A percentile compares a stretch with the other conserved stretches of the same genome.
Evolutionary conservation across 2,329 filamentous ascomycete genomes (phyloP).

Genomic region (Fusarium liriodendri): DNA sequence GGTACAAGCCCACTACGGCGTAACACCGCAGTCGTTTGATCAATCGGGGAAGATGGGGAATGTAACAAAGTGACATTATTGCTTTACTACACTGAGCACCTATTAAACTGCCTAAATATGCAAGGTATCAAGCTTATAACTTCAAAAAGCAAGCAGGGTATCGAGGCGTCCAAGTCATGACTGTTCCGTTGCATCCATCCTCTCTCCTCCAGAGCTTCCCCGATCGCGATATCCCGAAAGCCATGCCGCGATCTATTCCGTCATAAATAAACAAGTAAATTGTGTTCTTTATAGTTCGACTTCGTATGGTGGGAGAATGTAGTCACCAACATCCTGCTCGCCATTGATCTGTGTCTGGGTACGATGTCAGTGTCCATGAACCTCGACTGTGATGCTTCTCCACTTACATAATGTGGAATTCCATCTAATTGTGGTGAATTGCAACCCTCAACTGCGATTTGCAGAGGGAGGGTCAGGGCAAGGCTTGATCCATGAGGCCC

Average conservation of each 20-base stretch:
- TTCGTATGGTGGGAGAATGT: constrained; percentile 22
- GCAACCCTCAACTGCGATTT: constrained; percentile 12
- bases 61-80: too few relatives aligned
- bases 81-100: neutral
- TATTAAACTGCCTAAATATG: neutral
- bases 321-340: constrained; percentile 9
- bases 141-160: neutral
- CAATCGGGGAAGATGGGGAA: neutral
- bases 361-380: accelerated
- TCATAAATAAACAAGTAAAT: neutral
- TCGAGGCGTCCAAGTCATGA: neutral
- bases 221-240: too few relatives aligned
- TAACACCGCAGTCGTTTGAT: neutral
- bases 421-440: neutral
- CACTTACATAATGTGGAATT: constrained; percentile 31
- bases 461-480: constrained; percentile 16
- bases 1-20: neutral
- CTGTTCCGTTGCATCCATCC: neutral
- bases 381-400: accelerated
- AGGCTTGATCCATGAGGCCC: constrained; percentile 15
- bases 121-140: neutral
- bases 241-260: too few relatives aligned
- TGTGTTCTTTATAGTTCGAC: neutral
- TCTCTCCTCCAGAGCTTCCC: neutral
- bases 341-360: constrained; percentile 23